phyloP scores from a whole-genome alignment of 2,329 filamentous ascomycete genomes.

The Juglanconis sp. region DNA sequence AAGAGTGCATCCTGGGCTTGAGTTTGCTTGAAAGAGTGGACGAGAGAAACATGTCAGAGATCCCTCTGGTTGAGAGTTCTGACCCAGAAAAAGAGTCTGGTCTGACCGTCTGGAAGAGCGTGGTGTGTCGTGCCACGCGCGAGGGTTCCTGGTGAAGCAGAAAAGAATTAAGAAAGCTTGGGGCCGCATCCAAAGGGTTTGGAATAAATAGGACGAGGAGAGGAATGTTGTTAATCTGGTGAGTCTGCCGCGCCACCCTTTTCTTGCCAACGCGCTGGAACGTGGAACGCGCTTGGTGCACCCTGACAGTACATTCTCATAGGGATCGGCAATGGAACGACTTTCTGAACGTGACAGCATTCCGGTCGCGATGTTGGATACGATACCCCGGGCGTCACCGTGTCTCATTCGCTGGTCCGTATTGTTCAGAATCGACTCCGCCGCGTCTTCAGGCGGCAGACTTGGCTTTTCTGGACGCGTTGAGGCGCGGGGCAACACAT shows the following conservation, averaged over 20 bases:
- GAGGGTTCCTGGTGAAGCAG: not conserved
- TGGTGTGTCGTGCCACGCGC: too few relatives aligned
- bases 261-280: not conserved
- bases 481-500: too few relatives aligned
- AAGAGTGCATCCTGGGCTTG: not conserved
- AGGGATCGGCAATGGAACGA: not conserved
- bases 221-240: not conserved
- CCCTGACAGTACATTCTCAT: not conserved
- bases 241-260: not conserved
- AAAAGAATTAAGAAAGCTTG: not conserved
- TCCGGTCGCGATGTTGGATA: not conserved
- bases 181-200: not conserved
- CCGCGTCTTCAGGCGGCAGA: too few relatives aligned
- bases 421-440: too few relatives aligned
- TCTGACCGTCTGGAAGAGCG: not conserved
- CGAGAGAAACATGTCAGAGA: not conserved
- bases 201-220: not conserved
- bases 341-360: not conserved
- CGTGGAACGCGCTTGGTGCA: not conserved
- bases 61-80: not conserved
- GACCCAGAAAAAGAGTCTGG: not conserved
- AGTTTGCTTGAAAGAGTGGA: not conserved
- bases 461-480: not conserved
- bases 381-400: not conserved
- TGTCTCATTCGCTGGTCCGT: not conserved